Evolutionary conservation across 2,329 filamentous ascomycete genomes (phyloP).

Genomic region (Colletotrichum musicola): DNA sequence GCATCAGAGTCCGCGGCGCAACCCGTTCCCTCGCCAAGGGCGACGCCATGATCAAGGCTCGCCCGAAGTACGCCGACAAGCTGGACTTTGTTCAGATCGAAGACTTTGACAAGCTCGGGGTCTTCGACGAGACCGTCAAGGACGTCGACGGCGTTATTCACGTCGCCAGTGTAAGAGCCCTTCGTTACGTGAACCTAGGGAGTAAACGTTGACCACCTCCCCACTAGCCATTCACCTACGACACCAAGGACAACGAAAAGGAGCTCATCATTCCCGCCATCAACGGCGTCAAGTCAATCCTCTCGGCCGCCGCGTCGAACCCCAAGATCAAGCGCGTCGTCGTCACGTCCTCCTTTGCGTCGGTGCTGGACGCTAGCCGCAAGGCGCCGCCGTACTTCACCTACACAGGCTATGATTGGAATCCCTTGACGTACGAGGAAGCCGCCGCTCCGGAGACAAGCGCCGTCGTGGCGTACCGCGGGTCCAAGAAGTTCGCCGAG

Average conservation of each 20-base stretch:
- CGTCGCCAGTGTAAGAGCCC: slow-evolving; percentile 54
- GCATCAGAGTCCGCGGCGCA: slow-evolving; percentile 48
- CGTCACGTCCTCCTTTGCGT: slow-evolving; percentile 77
- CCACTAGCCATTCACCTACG: slow-evolving; percentile 57
- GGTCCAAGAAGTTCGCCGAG: slow-evolving; percentile 52
- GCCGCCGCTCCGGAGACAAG: slow-evolving; percentile 54
- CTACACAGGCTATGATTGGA: slow-evolving; percentile 69
- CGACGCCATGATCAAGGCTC: slow-evolving; percentile 51
- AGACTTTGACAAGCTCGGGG: slow-evolving; percentile 55
- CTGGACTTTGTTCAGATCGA: slow-evolving; percentile 58
- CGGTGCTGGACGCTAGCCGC: slow-evolving; percentile 66
- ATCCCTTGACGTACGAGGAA: slow-evolving; percentile 65
- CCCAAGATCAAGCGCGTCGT: slow-evolving; percentile 51
- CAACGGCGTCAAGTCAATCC: slow-evolving; percentile 57
- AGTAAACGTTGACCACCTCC: background rate
- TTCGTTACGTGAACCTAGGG: background rate
- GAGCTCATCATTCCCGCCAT: slow-evolving; percentile 60
- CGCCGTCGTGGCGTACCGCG: slow-evolving; percentile 54
- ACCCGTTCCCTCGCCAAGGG: slow-evolving; percentile 48
- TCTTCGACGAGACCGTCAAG: slow-evolving; percentile 53
- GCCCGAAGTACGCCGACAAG: slow-evolving; percentile 49
- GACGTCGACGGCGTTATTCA: slow-evolving; percentile 59
- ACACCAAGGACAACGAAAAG: slow-evolving; percentile 57
- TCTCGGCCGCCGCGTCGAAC: slow-evolving; percentile 48
- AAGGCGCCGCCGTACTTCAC: slow-evolving; percentile 62